phyloP scores from a whole-genome alignment of 2,329 filamentous ascomycete genomes.

The Hypomyces perniciosus region DNA sequence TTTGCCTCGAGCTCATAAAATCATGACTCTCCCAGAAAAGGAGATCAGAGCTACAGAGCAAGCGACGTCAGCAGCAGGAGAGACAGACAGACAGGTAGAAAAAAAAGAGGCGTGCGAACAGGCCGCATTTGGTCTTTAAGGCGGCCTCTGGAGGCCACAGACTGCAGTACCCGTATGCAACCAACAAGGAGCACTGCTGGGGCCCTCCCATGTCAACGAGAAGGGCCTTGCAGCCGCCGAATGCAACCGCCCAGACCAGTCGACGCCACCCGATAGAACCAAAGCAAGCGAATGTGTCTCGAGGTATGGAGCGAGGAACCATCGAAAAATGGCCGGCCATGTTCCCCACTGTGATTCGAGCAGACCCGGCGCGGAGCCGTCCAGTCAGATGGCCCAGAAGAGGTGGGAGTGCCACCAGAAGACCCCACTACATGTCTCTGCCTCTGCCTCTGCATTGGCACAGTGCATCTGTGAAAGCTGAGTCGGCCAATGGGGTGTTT shows the following conservation, averaged over 20 bases:
- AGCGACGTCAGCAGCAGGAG: background rate
- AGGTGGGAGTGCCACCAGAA: background rate
- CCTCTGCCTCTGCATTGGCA: background rate
- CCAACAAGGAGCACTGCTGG: background rate
- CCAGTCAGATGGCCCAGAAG: constrained; percentile 22
- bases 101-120: background rate
- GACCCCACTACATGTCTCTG: constrained; percentile 1
- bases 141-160: background rate
- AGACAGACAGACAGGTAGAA: background rate
- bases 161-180: background rate
- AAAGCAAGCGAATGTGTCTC: background rate
- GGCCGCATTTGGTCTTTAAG: background rate
- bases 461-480: background rate
- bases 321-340: constrained; percentile 1
- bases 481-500: background rate
- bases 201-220: background rate
- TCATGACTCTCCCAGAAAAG: background rate
- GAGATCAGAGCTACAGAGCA: background rate
- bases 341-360: constrained; percentile 23
- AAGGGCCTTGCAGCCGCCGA: background rate
- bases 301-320: background rate
- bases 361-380: constrained; percentile 16
- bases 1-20: background rate
- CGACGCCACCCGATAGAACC: background rate
- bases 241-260: background rate